A percentile compares a stretch with the other conserved stretches of the same genome.
Evolutionary conservation across 2,329 filamentous ascomycete species (phyloP).

Genomic region (Talaromyces sp.): DNA sequence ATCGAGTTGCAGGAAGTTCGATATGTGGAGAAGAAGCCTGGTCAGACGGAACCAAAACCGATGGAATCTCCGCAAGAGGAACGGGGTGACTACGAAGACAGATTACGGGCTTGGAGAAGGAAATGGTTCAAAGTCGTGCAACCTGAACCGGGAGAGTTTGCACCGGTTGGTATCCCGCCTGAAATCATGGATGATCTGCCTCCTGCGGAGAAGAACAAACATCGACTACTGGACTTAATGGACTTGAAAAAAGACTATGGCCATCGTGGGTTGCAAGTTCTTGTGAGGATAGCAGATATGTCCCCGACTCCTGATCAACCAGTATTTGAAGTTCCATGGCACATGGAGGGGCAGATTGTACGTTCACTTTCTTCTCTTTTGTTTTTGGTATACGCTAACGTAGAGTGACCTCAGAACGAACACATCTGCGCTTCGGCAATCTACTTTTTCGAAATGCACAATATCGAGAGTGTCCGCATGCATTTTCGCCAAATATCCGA

Average conservation of each 20-base stretch:
- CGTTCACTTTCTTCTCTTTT: slow-evolving; percentile 10
- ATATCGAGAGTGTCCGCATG: slow-evolving; percentile 56
- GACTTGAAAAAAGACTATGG: slow-evolving; percentile 39
- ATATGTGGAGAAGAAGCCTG: slow-evolving; percentile 28
- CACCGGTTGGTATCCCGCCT: slow-evolving; percentile 33
- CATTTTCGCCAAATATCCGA: slow-evolving; percentile 50
- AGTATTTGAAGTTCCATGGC: slow-evolving; percentile 48
- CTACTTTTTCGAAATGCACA: slow-evolving; percentile 62
- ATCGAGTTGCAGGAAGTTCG: slow-evolving; percentile 33
- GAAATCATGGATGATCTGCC: slow-evolving; percentile 31
- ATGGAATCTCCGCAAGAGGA: slow-evolving; percentile 24
- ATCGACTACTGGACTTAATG: slow-evolving; percentile 31
- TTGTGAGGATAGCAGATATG: slow-evolving; percentile 62
- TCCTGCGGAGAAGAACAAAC: slow-evolving; percentile 26
- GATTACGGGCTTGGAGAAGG: slow-evolving; percentile 29
- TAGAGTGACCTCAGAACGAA: slow-evolving; percentile 52
- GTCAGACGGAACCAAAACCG: slow-evolving; percentile 15
- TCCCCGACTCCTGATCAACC: slow-evolving; percentile 60
- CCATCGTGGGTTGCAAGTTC: slow-evolving; percentile 56
- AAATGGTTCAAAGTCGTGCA: slow-evolving; percentile 27
- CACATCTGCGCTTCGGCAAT: slow-evolving; percentile 63
- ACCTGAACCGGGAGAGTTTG: slow-evolving; percentile 31
- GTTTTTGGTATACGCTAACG: background rate
- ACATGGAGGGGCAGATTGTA: slow-evolving; percentile 51
- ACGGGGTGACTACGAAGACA: slow-evolving; percentile 27